Percentiles rank a stretch among this genome's conserved stretches.
Conservation (phyloP, 1,284 basidiomycete species). For the Rhodotorula sp. region DNA sequence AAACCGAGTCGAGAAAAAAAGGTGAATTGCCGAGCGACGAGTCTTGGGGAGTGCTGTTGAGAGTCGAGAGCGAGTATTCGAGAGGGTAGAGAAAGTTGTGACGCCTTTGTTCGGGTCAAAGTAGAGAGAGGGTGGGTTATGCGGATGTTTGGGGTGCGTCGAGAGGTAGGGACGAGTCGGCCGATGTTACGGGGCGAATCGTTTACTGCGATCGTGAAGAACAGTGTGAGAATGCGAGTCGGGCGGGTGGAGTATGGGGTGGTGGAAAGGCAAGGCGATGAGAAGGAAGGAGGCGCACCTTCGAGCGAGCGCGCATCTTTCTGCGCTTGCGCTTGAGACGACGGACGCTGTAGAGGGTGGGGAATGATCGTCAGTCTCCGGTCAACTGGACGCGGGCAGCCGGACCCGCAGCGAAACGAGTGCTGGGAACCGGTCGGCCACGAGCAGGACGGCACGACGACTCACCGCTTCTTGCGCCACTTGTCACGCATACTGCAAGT, state of each 20-base stretch:
- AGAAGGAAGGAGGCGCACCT: constrained; percentile 3
- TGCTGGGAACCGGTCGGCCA: background rate
- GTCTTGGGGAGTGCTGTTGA: too few species aligned
- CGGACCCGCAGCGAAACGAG: too few species aligned
- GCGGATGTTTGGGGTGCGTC: background rate
- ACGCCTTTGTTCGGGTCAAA: too few species aligned
- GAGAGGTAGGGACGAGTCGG: constrained; percentile 7
- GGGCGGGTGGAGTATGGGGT: background rate
- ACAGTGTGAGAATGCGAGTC: background rate
- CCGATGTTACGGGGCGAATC: constrained; percentile 18
- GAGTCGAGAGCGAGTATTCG: too few species aligned
- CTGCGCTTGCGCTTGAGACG: constrained; percentile 47
- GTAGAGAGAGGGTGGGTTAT: too few species aligned
- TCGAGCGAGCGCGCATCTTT: constrained; percentile 44
- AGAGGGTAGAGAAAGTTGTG: too few species aligned
- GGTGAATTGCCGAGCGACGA: too few species aligned
- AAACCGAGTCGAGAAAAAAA: too few species aligned
- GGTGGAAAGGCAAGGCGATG: background rate
- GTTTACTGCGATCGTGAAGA: constrained; percentile 19
- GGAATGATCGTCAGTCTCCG: background rate
- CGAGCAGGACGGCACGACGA: background rate
- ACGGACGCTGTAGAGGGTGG: constrained; percentile 14
- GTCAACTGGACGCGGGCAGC: background rate
- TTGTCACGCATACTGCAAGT: constrained; percentile 44
- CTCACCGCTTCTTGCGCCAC: constrained; percentile 47